Base-by-base conservation (phyloP, 2,329 filamentous ascomycete species). In the Chaetomiaceae sp. region DNA sequence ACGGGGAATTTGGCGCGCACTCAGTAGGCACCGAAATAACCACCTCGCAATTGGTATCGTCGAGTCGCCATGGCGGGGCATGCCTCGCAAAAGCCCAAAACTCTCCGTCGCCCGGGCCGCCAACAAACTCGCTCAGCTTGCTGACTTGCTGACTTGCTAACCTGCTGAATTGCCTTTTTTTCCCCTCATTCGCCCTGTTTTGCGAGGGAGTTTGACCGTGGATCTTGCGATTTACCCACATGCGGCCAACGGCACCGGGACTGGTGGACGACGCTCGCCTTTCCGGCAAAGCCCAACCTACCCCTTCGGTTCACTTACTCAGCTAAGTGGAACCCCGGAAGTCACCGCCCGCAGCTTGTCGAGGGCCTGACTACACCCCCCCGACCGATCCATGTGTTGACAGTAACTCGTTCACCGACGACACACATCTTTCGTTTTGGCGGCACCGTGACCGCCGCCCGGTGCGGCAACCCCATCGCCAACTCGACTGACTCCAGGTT, bases 21-120 rank as follows among this genome's bases (percentile, higher is more conserved):
- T 10, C 38, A 41, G 51, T 56, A 62, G 60, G 60, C 60, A 62
- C 54, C 60, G 58, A 62, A 48, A 62, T 62, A 61, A 62, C 30
- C 18, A 54, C n/a, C 36, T 32, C 32, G 25, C 40, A n/a, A 41
- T 50, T 37, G 11, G 43, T 7, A 11, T 25, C 30, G 7, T 13
- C 23, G 13, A 5, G 18, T 43, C 36, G 46, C 23, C 11, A 54
- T 54, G 51, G 40, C 21, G 33, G n/a, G 21, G 49, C 27, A 51
- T n/a, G n/a, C n/a, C n/a, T n/a, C n/a, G n/a, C n/a, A 51, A 46
- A 41, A 9, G 18, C 16, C 33, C 33, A 4, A 21, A 38, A 32
- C 34, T 16, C 34, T 11, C 27, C 21, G 51, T 43, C 44, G 29
- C 32, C 37, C 30, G n/a, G 38, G 30, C 6, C 10, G 18, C 9